Conservation (phyloP, 306 rosid species). For the Cicer chorassanicum region DNA sequence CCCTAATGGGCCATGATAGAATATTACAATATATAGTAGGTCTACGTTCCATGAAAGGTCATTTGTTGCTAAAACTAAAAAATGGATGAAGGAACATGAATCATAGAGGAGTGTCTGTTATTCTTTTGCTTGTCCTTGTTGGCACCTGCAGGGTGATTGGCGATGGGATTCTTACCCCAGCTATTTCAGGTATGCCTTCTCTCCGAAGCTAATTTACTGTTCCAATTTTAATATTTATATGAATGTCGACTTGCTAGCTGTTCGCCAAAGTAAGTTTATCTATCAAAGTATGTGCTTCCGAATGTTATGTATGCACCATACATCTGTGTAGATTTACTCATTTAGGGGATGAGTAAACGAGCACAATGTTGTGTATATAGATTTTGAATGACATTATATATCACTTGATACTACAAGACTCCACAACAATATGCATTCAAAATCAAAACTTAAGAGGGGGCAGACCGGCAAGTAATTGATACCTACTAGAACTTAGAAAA, state of each 20-base stretch:
- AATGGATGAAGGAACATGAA: conserved; percentile 69
- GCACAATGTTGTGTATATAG: conserved; percentile 5
- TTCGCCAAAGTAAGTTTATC: conserved; percentile 23
- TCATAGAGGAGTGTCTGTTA: conserved; percentile 59
- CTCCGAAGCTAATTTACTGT: conserved; percentile 34
- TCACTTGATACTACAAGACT: conserved; percentile 16
- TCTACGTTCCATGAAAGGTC: conserved; percentile 61
- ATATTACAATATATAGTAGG: neutral
- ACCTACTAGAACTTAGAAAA: neutral
- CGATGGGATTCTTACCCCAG: conserved; percentile 95
- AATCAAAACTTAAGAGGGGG: conserved; percentile 8
- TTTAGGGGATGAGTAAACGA: conserved; percentile 19
- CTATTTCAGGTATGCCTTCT: conserved; percentile 73
- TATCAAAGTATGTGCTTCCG: conserved; percentile 10
- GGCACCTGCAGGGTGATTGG: conserved; percentile 95
- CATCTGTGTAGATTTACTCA: conserved; percentile 19
- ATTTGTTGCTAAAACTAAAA: conserved; percentile 78
- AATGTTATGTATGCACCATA: neutral
- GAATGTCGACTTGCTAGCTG: conserved; percentile 28
- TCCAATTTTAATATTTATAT: conserved; percentile 10
- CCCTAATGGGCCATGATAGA: neutral
- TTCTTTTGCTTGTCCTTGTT: conserved; percentile 87
- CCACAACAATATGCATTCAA: conserved; percentile 3
- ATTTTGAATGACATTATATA: conserved; percentile 22
- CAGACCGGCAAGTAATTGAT: neutral